A percentile compares a stretch with the other conserved stretches of the same genome.
These are phyloP conservation scores for Epichloe uncinata DNA, from an alignment of 2,329 filamentous ascomycete species.

Conservation along the genomic window DNA sequence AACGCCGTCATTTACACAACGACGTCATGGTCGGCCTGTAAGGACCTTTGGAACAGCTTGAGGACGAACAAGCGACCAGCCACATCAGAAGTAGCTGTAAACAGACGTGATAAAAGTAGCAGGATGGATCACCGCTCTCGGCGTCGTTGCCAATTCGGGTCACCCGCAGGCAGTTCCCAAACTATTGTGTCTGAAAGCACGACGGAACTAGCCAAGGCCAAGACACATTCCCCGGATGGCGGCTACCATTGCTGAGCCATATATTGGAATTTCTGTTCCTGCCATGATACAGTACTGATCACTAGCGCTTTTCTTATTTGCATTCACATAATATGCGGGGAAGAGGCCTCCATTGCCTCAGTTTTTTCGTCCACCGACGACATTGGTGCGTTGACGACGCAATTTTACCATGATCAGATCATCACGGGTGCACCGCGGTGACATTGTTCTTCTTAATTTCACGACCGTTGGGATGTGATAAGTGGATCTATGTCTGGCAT, in stretches of 20 bases:
- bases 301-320: too few species aligned
- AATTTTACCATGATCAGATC: too few species aligned
- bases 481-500: too few species aligned
- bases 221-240: slow-evolving; percentile 23
- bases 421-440: too few species aligned
- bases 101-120: slow-evolving; percentile 6
- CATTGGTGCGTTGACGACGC: too few species aligned
- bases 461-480: too few species aligned
- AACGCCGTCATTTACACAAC: slow-evolving; percentile 65
- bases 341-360: too few species aligned
- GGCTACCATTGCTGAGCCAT: background rate
- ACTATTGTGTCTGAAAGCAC: slow-evolving; percentile 37
- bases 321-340: too few species aligned
- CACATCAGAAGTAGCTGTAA: slow-evolving; percentile 22
- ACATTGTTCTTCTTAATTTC: too few species aligned
- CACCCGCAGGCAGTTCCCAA: slow-evolving; percentile 17
- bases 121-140: background rate
- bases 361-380: too few species aligned
- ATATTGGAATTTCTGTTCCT: background rate
- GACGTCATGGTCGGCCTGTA: slow-evolving; percentile 54
- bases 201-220: slow-evolving; percentile 31
- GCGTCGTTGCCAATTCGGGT: slow-evolving; percentile 16
- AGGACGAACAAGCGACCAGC: slow-evolving; percentile 14
- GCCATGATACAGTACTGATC: too few species aligned
- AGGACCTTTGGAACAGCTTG: slow-evolving; percentile 30